Conservation (phyloP, 768 basidiomycete species). For the Boletus fagicola region DNA sequence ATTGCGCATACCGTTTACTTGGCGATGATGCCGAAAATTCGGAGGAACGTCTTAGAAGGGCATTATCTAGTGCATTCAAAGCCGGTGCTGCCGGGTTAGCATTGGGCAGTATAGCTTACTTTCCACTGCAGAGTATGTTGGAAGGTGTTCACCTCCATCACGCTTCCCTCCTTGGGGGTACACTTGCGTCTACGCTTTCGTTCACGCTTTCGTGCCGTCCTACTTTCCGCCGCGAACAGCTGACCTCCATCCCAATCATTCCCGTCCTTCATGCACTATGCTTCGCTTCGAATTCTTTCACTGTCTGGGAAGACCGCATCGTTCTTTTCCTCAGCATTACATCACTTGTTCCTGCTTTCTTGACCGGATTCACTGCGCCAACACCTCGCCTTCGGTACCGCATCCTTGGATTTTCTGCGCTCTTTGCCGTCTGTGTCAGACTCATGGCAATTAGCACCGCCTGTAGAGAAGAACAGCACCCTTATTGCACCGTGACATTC, state of each 20-base stretch:
- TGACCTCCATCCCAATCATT: slow-evolving; percentile 41
- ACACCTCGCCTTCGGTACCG: slow-evolving; percentile 66
- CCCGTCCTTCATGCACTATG: slow-evolving; percentile 67
- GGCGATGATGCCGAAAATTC: slow-evolving; percentile 37
- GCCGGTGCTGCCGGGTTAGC: slow-evolving; percentile 38
- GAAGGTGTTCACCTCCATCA: slow-evolving; percentile 54
- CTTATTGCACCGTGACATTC: slow-evolving; percentile 88
- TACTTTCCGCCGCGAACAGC: slow-evolving; percentile 27
- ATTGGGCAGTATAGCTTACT: slow-evolving; percentile 35
- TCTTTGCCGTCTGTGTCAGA: slow-evolving; percentile 68
- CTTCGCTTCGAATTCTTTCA: slow-evolving; percentile 93
- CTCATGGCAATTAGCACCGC: slow-evolving; percentile 81
- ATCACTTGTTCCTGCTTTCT: slow-evolving; percentile 57
- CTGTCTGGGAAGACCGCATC: slow-evolving; percentile 94
- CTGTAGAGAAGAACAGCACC: slow-evolving; percentile 93
- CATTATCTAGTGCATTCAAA: slow-evolving; percentile 33
- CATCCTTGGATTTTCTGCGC: slow-evolving; percentile 67
- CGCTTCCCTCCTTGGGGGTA: slow-evolving; percentile 46
- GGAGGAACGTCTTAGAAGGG: slow-evolving; percentile 42
- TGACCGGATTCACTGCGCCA: slow-evolving; percentile 66
- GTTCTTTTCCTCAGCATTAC: slow-evolving; percentile 71
- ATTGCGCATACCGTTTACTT: slow-evolving; percentile 54
- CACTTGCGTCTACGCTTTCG: slow-evolving; percentile 45
- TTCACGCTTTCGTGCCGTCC: slow-evolving; percentile 45
- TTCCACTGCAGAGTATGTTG: slow-evolving; percentile 34